A percentile compares a stretch with the other conserved stretches of the same genome.
Conservation (phyloP, 2,329 filamentous ascomycete genomes). For the Madurella mycetomatis region DNA sequence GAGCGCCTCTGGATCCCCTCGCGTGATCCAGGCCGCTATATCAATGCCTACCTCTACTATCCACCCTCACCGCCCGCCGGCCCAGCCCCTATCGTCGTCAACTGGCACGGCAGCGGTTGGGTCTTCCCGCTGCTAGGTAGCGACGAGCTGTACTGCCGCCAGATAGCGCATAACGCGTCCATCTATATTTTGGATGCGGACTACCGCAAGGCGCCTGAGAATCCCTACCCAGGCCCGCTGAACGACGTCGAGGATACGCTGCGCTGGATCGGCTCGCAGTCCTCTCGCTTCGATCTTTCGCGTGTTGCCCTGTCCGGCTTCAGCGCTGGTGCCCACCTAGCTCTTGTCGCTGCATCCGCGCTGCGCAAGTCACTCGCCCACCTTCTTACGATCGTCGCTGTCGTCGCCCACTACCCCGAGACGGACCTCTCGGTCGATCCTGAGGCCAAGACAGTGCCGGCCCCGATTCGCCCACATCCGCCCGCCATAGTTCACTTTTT, state of each 20-base stretch:
- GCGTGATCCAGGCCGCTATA: slow-evolving; percentile 26
- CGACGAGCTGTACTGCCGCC: slow-evolving; percentile 36
- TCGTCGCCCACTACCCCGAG: slow-evolving; percentile 43
- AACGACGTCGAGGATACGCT: slow-evolving; percentile 33
- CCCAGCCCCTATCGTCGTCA: slow-evolving; percentile 31
- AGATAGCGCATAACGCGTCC: slow-evolving; percentile 27
- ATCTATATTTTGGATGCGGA: slow-evolving; percentile 31
- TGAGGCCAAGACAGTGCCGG: slow-evolving; percentile 28
- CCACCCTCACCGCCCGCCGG: slow-evolving; percentile 4
- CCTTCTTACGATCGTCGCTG: slow-evolving; percentile 43
- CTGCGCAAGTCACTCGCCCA: slow-evolving; percentile 29
- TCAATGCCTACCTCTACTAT: slow-evolving; percentile 30
- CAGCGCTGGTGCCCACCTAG: slow-evolving; percentile 43
- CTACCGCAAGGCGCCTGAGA: slow-evolving; percentile 39
- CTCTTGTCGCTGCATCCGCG: slow-evolving; percentile 30
- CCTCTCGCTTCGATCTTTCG: slow-evolving; percentile 30
- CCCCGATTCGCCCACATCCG: slow-evolving; percentile 14
- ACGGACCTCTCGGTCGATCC: slow-evolving; percentile 31
- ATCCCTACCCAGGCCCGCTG: slow-evolving; percentile 34
- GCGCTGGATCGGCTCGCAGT: slow-evolving; percentile 28
- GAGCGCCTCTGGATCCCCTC: slow-evolving; percentile 26
- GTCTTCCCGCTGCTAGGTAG: slow-evolving; percentile 34
- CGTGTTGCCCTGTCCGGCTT: slow-evolving; percentile 43
- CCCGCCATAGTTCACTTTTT: slow-evolving; percentile 25
- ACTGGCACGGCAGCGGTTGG: slow-evolving; percentile 36